Conservation (phyloP, 768 basidiomycete species). For the Calocera cornea region DNA sequence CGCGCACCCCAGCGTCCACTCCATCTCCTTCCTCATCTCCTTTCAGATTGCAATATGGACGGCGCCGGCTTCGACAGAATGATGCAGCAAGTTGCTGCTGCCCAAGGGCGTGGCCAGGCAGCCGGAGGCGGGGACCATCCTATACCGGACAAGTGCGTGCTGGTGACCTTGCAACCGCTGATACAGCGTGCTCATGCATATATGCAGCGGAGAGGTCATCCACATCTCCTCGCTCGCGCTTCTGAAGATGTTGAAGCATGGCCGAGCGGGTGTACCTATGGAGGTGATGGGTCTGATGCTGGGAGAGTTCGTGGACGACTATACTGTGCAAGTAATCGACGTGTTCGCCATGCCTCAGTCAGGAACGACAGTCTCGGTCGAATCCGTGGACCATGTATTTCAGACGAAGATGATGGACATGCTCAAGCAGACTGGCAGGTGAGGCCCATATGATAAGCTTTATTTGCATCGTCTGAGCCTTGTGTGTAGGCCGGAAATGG, state of each 20-base stretch:
- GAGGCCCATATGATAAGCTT: no score
- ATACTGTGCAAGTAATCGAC: slow-evolving; percentile 77
- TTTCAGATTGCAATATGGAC: neutral
- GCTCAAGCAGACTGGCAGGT: slow-evolving; percentile 98
- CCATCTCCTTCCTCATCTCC: neutral
- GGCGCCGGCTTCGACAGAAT: slow-evolving; percentile 21
- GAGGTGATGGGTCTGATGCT: slow-evolving; percentile 99
- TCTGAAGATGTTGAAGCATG: slow-evolving; percentile 99
- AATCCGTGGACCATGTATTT: slow-evolving; percentile 97
- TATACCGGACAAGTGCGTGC: slow-evolving; percentile 62
- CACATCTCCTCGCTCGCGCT: slow-evolving; percentile 96
- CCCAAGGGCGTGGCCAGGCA: slow-evolving; percentile 26
- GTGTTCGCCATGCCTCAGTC: slow-evolving; percentile 99
- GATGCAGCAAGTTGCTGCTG: slow-evolving; percentile 23
- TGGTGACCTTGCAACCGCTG: neutral
- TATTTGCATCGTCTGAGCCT: no score
- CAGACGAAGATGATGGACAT: slow-evolving; percentile 98
- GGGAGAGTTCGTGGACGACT: slow-evolving; percentile 81
- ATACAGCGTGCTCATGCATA: neutral
- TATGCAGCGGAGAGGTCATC: slow-evolving; percentile 71
- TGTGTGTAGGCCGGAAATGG: slow-evolving; percentile 80
- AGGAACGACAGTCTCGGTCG: slow-evolving; percentile 92
- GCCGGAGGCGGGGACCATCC: slow-evolving; percentile 34
- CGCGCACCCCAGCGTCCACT: neutral
- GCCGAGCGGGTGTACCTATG: slow-evolving; percentile 96